Base-by-base conservation (phyloP, 2,329 filamentous ascomycete species). In the Chaetomiaceae sp. region DNA sequence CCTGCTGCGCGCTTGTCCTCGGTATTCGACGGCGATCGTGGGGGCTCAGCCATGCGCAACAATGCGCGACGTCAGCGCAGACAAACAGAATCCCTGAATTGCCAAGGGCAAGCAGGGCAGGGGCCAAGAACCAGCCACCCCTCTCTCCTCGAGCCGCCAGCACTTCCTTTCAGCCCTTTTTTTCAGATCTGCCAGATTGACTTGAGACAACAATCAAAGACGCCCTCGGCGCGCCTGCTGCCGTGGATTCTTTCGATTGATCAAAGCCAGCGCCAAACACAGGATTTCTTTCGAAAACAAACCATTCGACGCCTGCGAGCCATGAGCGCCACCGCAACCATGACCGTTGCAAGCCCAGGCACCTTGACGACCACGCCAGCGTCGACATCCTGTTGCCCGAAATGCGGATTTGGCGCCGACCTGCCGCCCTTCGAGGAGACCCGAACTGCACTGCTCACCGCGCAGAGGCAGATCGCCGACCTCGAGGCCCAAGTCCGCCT, bases 401-500 rank as follows among this genome's bases (percentile, higher is more conserved):
- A 70, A 63, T 81, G 78, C 68, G 78, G 78, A 58, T 70, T 68
- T 60, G 64, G 68, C 45, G 64, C 76, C 40, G 64, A 66, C 36
- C 53, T 61, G 23, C 53, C 57, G 41, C 62, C 59, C 11, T 59
- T 61, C 25, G 67, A 71, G 23, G 65, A 73, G 29, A 63, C 71
- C 6, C 69, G 71, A 38, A 55, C 64, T 27, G 72, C 74, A 41
- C 76, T 85, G 29, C 70, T 74, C 25, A 71, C 73, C 50, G 77
- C 82, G 51, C 80, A 84, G 65, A 72, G 76, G 56, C 77, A 82
- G 64, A 85, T 89, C 63, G 72, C 77, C 58, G 85, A 90, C 62
- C 76, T 92, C 40, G 82, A 90, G 68, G 76, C 79, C 32, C 86
- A 90, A 64, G 82, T 91, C 49, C 77, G 79, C 51, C 70, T 83